These are phyloP conservation scores for Candida pseudoviswanathii DNA, from an alignment of 1,139 yeast genomes.

Conservation along the genomic window DNA sequence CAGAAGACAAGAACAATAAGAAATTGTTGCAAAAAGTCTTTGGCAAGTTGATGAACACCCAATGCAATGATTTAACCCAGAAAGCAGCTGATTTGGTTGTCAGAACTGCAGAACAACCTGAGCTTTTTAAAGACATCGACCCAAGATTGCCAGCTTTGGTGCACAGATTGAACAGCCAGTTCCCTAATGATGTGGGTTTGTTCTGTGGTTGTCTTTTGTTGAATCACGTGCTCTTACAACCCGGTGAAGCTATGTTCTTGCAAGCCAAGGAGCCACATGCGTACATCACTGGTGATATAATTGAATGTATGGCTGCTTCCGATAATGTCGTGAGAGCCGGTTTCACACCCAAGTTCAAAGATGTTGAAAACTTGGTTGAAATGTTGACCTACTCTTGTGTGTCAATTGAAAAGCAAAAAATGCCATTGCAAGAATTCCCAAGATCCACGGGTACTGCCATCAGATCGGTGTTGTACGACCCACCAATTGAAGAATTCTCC, in stretches of 20 bases:
- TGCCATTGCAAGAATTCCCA: slow-evolving; percentile 66
- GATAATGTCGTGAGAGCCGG: slow-evolving; percentile 99
- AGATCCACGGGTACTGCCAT: slow-evolving; percentile 69
- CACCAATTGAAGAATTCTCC: slow-evolving; percentile 95
- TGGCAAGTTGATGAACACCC: slow-evolving; percentile 78
- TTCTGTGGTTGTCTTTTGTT: slow-evolving; percentile 93
- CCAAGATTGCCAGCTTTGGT: slow-evolving; percentile 69
- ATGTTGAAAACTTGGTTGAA: slow-evolving; percentile 82
- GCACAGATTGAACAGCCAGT: slow-evolving; percentile 77
- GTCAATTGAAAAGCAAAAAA: slow-evolving; percentile 89
- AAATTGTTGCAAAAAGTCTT: slow-evolving; percentile 73
- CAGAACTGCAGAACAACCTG: slow-evolving; percentile 59
- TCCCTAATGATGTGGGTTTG: slow-evolving; percentile 91
- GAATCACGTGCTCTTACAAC: slow-evolving; percentile 76
- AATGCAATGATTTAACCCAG: slow-evolving; percentile 52
- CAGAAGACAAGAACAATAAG: slow-evolving; percentile 56
- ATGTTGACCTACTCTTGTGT: slow-evolving; percentile 91
- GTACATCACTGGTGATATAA: slow-evolving; percentile 92
- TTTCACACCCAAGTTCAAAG: slow-evolving; percentile 97
- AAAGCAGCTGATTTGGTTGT: slow-evolving; percentile 63
- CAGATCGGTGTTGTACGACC: slow-evolving; percentile 72
- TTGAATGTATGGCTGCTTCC: slow-evolving; percentile 99
- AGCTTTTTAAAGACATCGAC: slow-evolving; percentile 43
- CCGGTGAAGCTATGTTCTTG: slow-evolving; percentile 97
- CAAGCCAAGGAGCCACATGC: slow-evolving; percentile 99